phyloP scores from a whole-genome alignment of 2,329 filamentous ascomycete species.

The Sporothrix mexicana region DNA sequence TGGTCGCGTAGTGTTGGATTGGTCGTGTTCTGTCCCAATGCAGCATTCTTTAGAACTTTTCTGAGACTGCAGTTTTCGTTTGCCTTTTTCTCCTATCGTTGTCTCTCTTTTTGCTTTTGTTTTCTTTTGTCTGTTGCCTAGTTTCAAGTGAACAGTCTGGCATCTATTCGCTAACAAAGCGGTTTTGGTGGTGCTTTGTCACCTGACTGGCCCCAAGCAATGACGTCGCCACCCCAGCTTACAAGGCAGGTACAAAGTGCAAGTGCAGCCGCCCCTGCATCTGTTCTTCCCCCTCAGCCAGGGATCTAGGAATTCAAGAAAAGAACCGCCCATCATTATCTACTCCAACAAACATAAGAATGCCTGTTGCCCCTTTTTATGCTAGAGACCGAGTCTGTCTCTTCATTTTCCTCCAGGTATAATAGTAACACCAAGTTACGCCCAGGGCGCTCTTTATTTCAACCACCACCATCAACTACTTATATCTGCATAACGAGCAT shows the following conservation, averaged over 20 bases:
- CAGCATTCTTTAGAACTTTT: not conserved
- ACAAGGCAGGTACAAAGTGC: not conserved
- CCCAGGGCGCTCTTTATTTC: not conserved
- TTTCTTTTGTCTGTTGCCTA: not conserved
- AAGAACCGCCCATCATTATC: constrained; percentile 17
- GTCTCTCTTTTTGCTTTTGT: not conserved
- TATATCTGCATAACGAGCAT: not conserved
- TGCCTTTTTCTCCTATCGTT: not conserved
- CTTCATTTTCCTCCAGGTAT: not conserved
- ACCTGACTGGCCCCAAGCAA: constrained; percentile 29
- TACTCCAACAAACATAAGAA: constrained; percentile 5
- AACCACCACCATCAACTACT: not conserved
- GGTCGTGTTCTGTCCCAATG: too few relatives aligned
- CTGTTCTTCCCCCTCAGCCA: constrained; percentile 4
- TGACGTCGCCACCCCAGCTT: constrained; percentile 34
- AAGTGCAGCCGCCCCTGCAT: not conserved
- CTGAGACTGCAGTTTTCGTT: too few relatives aligned
- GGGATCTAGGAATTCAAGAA: not conserved
- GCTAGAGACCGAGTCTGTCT: not conserved
- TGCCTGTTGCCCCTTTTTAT: not conserved
- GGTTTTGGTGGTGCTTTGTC: constrained; percentile 9
- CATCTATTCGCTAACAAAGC: constrained; percentile 5
- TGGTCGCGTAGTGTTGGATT: not conserved
- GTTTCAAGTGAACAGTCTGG: constrained; percentile 27
- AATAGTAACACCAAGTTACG: not conserved